A percentile compares a stretch with the other conserved stretches of the same genome.
Evolutionary conservation across 805 yeast species (phyloP).

Genomic region (Yamadazyma akitaensis): DNA sequence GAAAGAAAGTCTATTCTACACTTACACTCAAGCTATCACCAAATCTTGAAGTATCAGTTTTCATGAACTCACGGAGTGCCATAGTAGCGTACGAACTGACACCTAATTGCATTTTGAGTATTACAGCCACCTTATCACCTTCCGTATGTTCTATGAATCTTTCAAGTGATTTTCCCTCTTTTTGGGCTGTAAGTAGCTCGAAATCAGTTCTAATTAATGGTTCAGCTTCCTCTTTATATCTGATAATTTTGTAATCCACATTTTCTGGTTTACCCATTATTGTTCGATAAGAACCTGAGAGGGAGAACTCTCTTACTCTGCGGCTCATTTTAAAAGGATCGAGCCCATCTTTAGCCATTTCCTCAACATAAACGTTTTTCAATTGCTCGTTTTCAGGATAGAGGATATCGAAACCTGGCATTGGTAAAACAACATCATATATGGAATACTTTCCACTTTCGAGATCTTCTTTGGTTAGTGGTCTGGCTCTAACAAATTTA

Average conservation of each 20-base stretch:
- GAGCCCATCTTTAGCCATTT: constrained; percentile 77
- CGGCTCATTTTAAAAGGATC: constrained; percentile 85
- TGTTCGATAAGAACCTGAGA: constrained; percentile 85
- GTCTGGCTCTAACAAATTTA: constrained; percentile 62
- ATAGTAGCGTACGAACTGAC: constrained; percentile 94
- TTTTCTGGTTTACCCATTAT: constrained; percentile 63
- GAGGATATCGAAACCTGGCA: constrained; percentile 90
- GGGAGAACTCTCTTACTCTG: constrained; percentile 81
- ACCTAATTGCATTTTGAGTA: constrained; percentile 73
- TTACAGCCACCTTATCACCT: constrained; percentile 61
- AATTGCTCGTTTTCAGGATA: constrained; percentile 73
- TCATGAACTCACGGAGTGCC: constrained; percentile 92
- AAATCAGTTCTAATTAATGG: constrained; percentile 79
- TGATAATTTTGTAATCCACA: constrained; percentile 58
- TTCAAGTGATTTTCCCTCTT: constrained; percentile 23
- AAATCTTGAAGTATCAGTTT: constrained; percentile 57
- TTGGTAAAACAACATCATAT: constrained; percentile 87
- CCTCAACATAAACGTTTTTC: constrained; percentile 57
- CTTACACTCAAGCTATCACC: constrained; percentile 17
- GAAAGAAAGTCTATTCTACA: not conserved
- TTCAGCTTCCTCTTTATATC: constrained; percentile 57
- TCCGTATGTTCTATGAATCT: constrained; percentile 20
- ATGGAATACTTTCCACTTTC: constrained; percentile 57
- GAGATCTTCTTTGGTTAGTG: constrained; percentile 72
- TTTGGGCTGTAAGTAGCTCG: constrained; percentile 35